Percentiles rank a stretch among this genome's conserved stretches.
These are phyloP conservation scores for Aspergillus floridensis DNA, from an alignment of 2,329 filamentous ascomycete species.

Conservation along the genomic window DNA sequence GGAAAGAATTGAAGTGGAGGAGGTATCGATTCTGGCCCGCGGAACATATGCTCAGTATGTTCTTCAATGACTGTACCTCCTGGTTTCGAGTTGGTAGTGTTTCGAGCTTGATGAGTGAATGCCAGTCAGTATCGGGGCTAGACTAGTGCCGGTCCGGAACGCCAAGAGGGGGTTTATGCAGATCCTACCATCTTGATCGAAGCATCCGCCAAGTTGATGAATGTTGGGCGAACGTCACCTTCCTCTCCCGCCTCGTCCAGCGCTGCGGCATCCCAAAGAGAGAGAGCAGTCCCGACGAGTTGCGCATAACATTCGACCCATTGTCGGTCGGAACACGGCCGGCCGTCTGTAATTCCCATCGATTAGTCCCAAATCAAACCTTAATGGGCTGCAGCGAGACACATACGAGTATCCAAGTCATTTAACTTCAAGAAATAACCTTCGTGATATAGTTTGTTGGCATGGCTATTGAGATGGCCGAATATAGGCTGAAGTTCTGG, in stretches of 20 bases:
- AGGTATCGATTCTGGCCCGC: slow-evolving; percentile 94
- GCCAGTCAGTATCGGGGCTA: slow-evolving; percentile 2
- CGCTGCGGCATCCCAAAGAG: slow-evolving; percentile 91
- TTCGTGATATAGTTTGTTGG: slow-evolving; percentile 95
- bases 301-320: slow-evolving; percentile 98
- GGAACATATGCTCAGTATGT: slow-evolving; percentile 93
- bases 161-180: not conserved
- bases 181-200: slow-evolving; percentile 89
- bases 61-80: slow-evolving; percentile 78
- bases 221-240: slow-evolving; percentile 81
- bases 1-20: slow-evolving; percentile 91
- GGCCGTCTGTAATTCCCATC: slow-evolving; percentile 62
- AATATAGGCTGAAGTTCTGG: slow-evolving; percentile 95
- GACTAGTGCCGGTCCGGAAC: not conserved
- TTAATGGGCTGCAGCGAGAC: not conserved
- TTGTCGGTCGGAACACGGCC: slow-evolving; percentile 77
- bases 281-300: slow-evolving; percentile 89
- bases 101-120: slow-evolving; percentile 65
- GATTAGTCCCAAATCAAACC: slow-evolving; percentile 29
- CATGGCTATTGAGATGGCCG: slow-evolving; percentile 87
- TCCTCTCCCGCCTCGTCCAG: slow-evolving; percentile 83
- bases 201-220: slow-evolving; percentile 95
- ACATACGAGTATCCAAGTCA: slow-evolving; percentile 86
- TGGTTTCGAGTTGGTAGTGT: slow-evolving; percentile 79
- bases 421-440: slow-evolving; percentile 97